Conservation (phyloP, 2,329 filamentous ascomycete genomes). For the Hymenoscyphus fraxineus region DNA sequence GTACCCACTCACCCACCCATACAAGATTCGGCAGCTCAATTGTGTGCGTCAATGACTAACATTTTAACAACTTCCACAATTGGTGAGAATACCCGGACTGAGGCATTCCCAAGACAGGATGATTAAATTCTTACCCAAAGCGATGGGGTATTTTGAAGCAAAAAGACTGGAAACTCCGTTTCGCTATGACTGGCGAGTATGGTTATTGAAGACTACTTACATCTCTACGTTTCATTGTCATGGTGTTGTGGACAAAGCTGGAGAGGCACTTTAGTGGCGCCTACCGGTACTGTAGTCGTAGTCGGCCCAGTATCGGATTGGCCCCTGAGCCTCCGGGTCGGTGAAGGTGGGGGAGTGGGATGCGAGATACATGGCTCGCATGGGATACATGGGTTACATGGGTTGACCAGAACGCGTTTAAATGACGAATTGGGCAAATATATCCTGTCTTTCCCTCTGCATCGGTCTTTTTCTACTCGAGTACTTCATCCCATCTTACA, state of each 20-base stretch:
- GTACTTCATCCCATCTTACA: not conserved
- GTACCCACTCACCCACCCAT: not conserved
- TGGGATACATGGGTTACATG: too few relatives aligned
- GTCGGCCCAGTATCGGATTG: too few relatives aligned
- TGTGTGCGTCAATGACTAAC: not conserved
- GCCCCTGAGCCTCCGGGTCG: not conserved
- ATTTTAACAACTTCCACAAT: not conserved
- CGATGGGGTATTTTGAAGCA: too few relatives aligned
- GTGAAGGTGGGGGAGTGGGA: not conserved
- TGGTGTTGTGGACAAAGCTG: too few relatives aligned
- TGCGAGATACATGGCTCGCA: not conserved
- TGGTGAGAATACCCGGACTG: not conserved
- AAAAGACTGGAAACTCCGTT: too few relatives aligned
- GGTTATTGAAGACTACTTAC: too few relatives aligned
- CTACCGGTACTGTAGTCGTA: too few relatives aligned
- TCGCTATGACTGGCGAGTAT: too few relatives aligned
- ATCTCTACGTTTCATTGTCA: too few relatives aligned
- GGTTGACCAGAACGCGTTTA: not conserved
- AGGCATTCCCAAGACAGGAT: too few relatives aligned
- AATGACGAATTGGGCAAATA: not conserved
- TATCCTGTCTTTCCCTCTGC: not conserved
- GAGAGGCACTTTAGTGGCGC: too few relatives aligned
- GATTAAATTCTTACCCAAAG: too few relatives aligned
- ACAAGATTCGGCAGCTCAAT: not conserved
- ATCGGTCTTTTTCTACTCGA: not conserved